Evolutionary conservation across 1,139 yeast genomes (phyloP), one percentile per base, ranked within the genome.

Genomic region (Hansenula sp.): DNA sequence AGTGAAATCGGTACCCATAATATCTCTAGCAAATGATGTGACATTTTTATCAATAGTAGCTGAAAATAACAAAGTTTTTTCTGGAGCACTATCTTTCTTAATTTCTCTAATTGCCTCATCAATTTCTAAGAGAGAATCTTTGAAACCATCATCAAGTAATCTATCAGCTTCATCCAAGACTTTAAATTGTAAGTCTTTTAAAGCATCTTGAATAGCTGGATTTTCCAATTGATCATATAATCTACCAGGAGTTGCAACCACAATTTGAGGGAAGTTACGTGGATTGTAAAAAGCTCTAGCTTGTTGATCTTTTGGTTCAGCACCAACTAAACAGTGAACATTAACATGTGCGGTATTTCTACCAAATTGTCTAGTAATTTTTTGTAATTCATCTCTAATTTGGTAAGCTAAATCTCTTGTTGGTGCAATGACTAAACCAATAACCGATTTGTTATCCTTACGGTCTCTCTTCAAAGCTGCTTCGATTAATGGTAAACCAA

Each of bases 241-340:
- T 65, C 97, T 76, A 48, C 97, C 97, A 1, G 97, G 97, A 5
- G 97, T 89, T 14, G 89, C 95, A 45, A 89, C 84, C 33, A 88
- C 75, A 50, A 90, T 78, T 30, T 73, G 71, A 14, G 73, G 74
- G 5, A 53, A 52, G 12, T 45, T 36, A 5, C 20, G 13, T 42
- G 58, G 57, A 13, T 45, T 40, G 20, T 44, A 39, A 55, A 68
- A 54, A 18, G 60, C 59, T 24, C 49, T 53, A 36, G 72, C 55
- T 46, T 73, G 74, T 12, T 46, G 48, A 34, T 50, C 53, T 49
- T 67, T 66, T 36, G 68, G 61, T 20, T 73, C 65, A 29, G 82
- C 82, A 45, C 82, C 82, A 28, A 76, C 79, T 38, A 73, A 50
- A 42, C 69, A 61, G 32, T 65, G 61, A 32, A 68, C 64, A 18